Percentiles rank a stretch among this genome's conserved stretches.
These are phyloP conservation scores for Clathrospora elynae DNA, from an alignment of 2,329 filamentous ascomycete species.

Conservation along the genomic window DNA sequence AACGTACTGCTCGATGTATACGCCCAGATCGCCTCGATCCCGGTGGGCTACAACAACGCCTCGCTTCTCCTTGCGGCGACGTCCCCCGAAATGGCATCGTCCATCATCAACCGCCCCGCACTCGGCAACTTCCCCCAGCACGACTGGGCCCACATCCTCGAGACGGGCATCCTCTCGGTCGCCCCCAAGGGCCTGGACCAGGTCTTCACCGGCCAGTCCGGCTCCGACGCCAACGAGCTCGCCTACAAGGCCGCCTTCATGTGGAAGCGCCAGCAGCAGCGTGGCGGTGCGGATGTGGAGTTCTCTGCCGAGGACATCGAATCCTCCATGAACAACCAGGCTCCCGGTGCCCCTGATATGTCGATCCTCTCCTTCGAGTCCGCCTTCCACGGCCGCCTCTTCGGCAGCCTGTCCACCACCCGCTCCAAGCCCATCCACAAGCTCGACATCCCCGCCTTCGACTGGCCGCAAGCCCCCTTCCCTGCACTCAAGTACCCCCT, in stretches of 20 bases:
- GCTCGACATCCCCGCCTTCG: constrained; percentile 90
- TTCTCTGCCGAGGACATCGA: constrained; percentile 78
- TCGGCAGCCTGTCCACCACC: constrained; percentile 84
- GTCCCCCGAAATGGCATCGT: constrained; percentile 76
- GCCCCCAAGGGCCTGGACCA: constrained; percentile 84
- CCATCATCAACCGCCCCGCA: constrained; percentile 86
- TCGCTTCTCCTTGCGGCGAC: constrained; percentile 70
- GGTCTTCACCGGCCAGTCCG: constrained; percentile 88
- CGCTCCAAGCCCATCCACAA: constrained; percentile 95
- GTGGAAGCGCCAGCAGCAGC: constrained; percentile 81
- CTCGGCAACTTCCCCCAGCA: constrained; percentile 88
- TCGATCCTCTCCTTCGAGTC: constrained; percentile 89
- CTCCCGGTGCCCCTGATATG: constrained; percentile 76
- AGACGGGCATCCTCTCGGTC: constrained; percentile 78
- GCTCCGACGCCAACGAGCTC: constrained; percentile 91
- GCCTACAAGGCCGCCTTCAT: constrained; percentile 97
- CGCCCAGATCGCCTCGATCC: constrained; percentile 91
- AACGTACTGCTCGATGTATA: constrained; percentile 78
- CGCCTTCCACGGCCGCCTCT: constrained; percentile 88
- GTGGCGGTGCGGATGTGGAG: constrained; percentile 75
- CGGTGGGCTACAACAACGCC: constrained; percentile 91
- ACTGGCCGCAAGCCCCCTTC: constrained; percentile 92
- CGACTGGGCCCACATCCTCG: constrained; percentile 80
- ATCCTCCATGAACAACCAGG: constrained; percentile 79
- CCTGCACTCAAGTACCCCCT: constrained; percentile 85